Conservation (phyloP, 208 protist species). For the Trypanosomatidae sp. region DNA sequence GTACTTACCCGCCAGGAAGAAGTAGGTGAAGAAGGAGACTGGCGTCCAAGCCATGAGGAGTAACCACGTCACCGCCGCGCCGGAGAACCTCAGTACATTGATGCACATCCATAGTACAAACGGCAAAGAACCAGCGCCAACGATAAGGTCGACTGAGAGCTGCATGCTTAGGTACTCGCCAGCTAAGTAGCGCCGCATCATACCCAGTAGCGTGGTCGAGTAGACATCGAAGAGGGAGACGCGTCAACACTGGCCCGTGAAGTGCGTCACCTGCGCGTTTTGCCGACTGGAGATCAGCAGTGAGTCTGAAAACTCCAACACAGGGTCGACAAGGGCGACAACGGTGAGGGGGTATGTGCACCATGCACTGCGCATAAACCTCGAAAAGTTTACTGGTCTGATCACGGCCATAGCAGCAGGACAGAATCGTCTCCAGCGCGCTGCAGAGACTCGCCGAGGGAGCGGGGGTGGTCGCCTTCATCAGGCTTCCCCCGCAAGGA, state of each 20-base stretch:
- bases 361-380: slow-evolving; percentile 76
- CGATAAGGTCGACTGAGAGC: slow-evolving; percentile 61
- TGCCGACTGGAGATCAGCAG: slow-evolving; percentile 55
- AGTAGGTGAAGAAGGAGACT: slow-evolving; percentile 50
- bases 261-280: slow-evolving; percentile 45
- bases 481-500: slow-evolving; percentile 67
- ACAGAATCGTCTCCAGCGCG: slow-evolving; percentile 80
- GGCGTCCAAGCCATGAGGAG: slow-evolving; percentile 68
- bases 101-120: slow-evolving; percentile 53
- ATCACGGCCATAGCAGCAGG: slow-evolving; percentile 70
- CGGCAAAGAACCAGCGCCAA: slow-evolving; percentile 46
- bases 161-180: slow-evolving; percentile 72
- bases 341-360: slow-evolving; percentile 64
- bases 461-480: slow-evolving; percentile 78
- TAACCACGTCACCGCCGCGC: slow-evolving; percentile 57
- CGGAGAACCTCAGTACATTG: slow-evolving; percentile 50
- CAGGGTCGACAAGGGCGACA: slow-evolving; percentile 41
- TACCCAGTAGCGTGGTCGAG: slow-evolving; percentile 68
- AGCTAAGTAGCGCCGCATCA: slow-evolving; percentile 82
- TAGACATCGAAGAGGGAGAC: slow-evolving; percentile 61
- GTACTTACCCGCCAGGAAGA: slow-evolving; percentile 61
- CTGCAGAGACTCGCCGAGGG: slow-evolving; percentile 64
- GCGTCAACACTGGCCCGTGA: slow-evolving; percentile 62
- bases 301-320: slow-evolving; percentile 57
- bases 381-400: slow-evolving; percentile 73